Base-by-base conservation (phyloP, 768 basidiomycete genomes). In the Rossbeevera mucosa region DNA sequence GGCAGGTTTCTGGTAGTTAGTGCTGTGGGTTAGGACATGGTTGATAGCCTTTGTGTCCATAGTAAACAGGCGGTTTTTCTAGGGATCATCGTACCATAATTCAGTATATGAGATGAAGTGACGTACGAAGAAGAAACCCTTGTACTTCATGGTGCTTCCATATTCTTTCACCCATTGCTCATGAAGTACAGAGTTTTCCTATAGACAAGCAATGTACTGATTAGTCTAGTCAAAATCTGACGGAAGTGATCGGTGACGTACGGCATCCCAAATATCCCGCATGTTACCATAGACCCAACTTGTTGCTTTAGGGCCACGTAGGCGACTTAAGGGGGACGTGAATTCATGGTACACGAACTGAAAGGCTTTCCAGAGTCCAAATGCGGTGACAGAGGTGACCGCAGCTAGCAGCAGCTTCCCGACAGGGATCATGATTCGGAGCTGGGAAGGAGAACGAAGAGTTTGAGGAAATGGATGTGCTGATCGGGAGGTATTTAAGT, bases 281-380 rank as follows among this genome's bases (percentile, higher is more conserved):
- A 81, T 54, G 56, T 81, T 76, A 1, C 83, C 83, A 54, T 64
- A 80, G 8, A 85, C 47, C 54, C 71, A 69, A 54, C 74, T 77
- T 1, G 67, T 47, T 51, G 60, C 76, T 12, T 74, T 67, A 0
- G 82, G 82, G 18, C 59, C 59, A 7, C 76, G 81, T 28, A 84
- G 70, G 28, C 69, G 53, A 14, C 72, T 68, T 11, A 82, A 54
- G 7, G 78, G 74, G 1, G 80, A 81, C 2, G 67, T 72, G 47
- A 68, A 64, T 48, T 71, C 60, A 5, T 42, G 52, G 46, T 73
- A 74, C 29, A 74, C n/a, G 26, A 56, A 36, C 24, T 42, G 48
- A 30, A 51, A 43, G 20, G 49, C 6, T n/a, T 55, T 55, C 51
- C 54, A 53, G 38, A 62, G 21, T 16, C 7, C 51, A n/a, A 55